phyloP scores from a whole-genome alignment of 805 yeast species.

The Saccharomycopsis amapae region DNA sequence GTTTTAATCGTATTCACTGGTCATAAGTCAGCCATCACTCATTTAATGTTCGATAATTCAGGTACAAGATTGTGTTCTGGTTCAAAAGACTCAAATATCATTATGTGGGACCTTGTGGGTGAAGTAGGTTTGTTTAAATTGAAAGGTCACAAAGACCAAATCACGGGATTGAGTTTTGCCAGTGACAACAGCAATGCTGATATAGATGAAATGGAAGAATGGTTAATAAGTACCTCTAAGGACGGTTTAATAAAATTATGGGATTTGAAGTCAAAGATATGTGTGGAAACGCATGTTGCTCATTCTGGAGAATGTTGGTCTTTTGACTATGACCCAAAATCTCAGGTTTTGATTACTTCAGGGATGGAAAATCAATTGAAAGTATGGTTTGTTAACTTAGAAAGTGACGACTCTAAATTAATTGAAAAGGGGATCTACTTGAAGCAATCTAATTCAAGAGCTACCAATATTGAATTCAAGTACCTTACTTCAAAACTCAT shows the following conservation, averaged over 20 bases:
- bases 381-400: constrained; percentile 69
- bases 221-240: constrained; percentile 69
- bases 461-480: constrained; percentile 50
- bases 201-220: constrained; percentile 55
- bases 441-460: constrained; percentile 70
- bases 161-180: constrained; percentile 64
- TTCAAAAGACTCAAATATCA: constrained; percentile 72
- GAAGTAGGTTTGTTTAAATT: constrained; percentile 85
- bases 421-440: constrained; percentile 59
- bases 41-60: constrained; percentile 60
- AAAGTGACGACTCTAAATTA: constrained; percentile 39
- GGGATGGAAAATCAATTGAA: constrained; percentile 79
- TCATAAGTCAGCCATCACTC: constrained; percentile 76
- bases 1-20: constrained; percentile 82
- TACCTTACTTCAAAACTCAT: constrained; percentile 31
- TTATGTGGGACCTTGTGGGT: constrained; percentile 91
- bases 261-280: constrained; percentile 85
- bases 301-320: constrained; percentile 94
- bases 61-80: constrained; percentile 89
- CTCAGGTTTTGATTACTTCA: constrained; percentile 51
- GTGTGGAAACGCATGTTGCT: constrained; percentile 91
- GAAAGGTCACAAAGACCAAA: constrained; percentile 82
- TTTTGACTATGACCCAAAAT: constrained; percentile 31
- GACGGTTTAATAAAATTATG: constrained; percentile 91
- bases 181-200: constrained; percentile 28